Conservation (phyloP, 345 rosid genomes). For the Hevea brasiliensis region DNA sequence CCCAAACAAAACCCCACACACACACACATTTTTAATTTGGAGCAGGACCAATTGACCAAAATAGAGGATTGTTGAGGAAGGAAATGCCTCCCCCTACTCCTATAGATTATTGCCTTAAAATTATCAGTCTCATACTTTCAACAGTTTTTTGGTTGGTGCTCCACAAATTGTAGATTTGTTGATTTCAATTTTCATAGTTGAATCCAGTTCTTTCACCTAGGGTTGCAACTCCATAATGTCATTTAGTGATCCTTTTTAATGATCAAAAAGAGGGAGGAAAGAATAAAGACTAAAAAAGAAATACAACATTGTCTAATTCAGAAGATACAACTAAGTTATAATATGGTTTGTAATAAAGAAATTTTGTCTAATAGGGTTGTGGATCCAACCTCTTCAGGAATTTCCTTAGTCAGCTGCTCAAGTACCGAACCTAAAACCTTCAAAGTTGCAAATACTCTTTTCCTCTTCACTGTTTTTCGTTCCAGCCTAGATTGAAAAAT, state of each 20-base stretch:
- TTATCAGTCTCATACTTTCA: not conserved
- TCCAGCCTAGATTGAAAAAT: conserved; percentile 66
- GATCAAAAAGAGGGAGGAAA: not conserved
- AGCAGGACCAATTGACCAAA: too few species aligned
- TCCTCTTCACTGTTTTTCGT: conserved; percentile 76
- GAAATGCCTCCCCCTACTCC: not conserved
- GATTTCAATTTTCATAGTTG: not conserved
- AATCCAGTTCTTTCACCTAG: not conserved
- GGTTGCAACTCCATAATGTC: not conserved
- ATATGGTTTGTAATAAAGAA: conserved; percentile 7
- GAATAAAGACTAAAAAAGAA: not conserved
- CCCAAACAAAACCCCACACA: too few species aligned
- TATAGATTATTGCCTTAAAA: not conserved
- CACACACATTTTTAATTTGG: too few species aligned
- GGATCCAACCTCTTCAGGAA: conserved; percentile 80
- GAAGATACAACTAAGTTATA: not conserved
- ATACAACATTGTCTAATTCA: not conserved
- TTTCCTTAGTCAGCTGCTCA: conserved; percentile 71
- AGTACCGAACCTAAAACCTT: conserved; percentile 83
- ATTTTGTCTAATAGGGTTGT: conserved; percentile 1
- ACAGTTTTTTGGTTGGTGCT: not conserved
- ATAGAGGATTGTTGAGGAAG: not conserved
- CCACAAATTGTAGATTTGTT: not conserved
- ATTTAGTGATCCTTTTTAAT: not conserved
- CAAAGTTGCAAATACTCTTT: conserved; percentile 78